A percentile compares a stretch with the other conserved stretches of the same genome.
phyloP scores from a whole-genome alignment of 2,329 filamentous ascomycete species.

The Ascosphaera aggregata region DNA sequence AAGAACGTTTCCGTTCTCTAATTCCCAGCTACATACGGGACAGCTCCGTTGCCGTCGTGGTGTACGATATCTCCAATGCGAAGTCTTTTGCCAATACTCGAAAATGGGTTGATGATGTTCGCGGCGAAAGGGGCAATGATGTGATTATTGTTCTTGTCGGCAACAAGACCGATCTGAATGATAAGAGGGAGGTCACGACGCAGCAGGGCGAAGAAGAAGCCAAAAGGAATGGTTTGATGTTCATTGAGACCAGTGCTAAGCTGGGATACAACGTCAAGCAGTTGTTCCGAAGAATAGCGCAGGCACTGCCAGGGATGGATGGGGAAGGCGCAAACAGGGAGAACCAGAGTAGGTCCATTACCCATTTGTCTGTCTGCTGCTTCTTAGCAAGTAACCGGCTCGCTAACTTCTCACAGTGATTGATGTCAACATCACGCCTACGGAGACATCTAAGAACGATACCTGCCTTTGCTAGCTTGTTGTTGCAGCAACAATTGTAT shows the following conservation, averaged over 20 bases:
- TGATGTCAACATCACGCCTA: conserved; percentile 66
- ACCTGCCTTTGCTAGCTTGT: conserved; percentile 49
- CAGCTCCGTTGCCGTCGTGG: conserved; percentile 90
- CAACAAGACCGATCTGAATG: conserved; percentile 97
- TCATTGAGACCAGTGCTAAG: conserved; percentile 97
- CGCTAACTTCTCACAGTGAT: conserved; percentile 40
- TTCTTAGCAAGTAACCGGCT: conserved; percentile 1
- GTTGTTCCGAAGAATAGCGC: conserved; percentile 92
- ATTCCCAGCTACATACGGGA: conserved; percentile 98
- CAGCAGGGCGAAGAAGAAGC: conserved; percentile 94
- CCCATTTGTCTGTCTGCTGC: background rate
- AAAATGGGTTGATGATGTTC: conserved; percentile 98
- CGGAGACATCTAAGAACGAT: conserved; percentile 43
- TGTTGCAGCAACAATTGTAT: too few relatives aligned
- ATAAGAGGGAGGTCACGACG: conserved; percentile 92
- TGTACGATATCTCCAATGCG: conserved; percentile 93
- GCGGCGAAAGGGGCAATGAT: conserved; percentile 89
- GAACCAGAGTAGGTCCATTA: conserved; percentile 45
- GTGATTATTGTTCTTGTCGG: conserved; percentile 97
- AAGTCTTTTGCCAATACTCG: conserved; percentile 97
- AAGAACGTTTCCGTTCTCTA: conserved; percentile 88
- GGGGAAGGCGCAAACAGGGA: conserved; percentile 58
- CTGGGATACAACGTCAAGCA: conserved; percentile 95
- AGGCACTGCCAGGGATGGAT: conserved; percentile 95
- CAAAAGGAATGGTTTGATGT: conserved; percentile 92